Evolutionary conservation across 1,284 basidiomycete species (phyloP), one percentile per base, ranked within the genome.

Genomic region (Melampsora larici-populina): DNA sequence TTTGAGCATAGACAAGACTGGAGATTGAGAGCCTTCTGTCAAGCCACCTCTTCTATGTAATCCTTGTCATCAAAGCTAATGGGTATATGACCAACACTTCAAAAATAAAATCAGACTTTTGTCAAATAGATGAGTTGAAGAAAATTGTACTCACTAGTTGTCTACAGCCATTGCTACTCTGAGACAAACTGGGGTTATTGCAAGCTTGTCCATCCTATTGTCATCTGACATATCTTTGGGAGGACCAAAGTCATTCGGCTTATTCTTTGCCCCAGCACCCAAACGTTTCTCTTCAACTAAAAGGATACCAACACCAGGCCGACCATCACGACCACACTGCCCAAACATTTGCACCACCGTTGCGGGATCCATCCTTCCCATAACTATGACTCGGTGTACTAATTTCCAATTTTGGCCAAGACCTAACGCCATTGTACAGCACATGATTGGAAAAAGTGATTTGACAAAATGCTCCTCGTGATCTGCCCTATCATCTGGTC

Each of bases 121-220:
- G 5, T 43, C 40, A 43, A 43, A 8, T 13, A 9, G 13, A 9
- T 43, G 11, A 43, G 40, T 43, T 13, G 6, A 43, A 43, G 5
- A 43, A 9, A 7, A 43, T 9, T 9, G 7, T 43, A 43, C 40
- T 43, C 11, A 43, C 40, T 43, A 43, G 40, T 43, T 43, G 40
- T 43, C 40, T 43, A 43, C 40, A 7, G 40, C 40, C 40, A 9
- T 43, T 7, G 40, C 40, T 43, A 70, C 31, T 8, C 68, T 21
- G 33, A 70, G 49, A 55, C 68, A 70, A 36, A 70, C 49, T 2
- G 68, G 68, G 1, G 49, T 70, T 15, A 70, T 55, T 4, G 68
- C 68, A 29, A 70, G 60, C 4, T 48, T 49, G 43, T 70, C 68
- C 68, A 70, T 70, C 4, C 68, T n/a, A 46, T 70, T 9, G 46